Conservation (phyloP, 768 basidiomycete genomes). For the Lenzites betulinus region DNA sequence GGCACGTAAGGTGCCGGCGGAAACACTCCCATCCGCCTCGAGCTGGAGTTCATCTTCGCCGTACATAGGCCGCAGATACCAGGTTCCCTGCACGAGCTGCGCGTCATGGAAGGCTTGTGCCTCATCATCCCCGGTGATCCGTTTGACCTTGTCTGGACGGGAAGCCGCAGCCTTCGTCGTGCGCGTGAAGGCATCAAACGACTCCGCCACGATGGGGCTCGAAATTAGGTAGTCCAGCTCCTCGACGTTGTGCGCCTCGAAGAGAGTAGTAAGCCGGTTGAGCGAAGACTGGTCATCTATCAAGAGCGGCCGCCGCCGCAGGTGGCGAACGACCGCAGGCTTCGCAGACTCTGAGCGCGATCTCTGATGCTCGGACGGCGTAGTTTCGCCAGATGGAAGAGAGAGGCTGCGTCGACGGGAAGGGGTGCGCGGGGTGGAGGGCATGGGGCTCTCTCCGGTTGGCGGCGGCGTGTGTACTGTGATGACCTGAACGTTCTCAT, state of each 20-base stretch:
- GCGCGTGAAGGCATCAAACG: slow-evolving; percentile 21
- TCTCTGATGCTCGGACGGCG: slow-evolving; percentile 16
- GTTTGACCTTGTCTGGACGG: slow-evolving; percentile 39
- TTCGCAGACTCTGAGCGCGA: slow-evolving; percentile 21
- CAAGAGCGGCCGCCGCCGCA: slow-evolving; percentile 41
- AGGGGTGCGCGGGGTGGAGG: slow-evolving; percentile 15
- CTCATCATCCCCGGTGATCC: slow-evolving; percentile 45
- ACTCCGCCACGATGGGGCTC: slow-evolving; percentile 26
- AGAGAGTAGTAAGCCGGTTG: slow-evolving; percentile 39
- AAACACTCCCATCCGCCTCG: slow-evolving; percentile 65
- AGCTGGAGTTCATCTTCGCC: slow-evolving; percentile 60
- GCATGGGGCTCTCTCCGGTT: slow-evolving; percentile 8
- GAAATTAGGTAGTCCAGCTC: slow-evolving; percentile 37
- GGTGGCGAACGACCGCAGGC: slow-evolving; percentile 26
- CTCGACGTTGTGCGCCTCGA: slow-evolving; percentile 38
- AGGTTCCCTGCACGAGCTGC: slow-evolving; percentile 38
- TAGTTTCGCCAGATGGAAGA: slow-evolving; percentile 3
- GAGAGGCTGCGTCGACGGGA: slow-evolving; percentile 19
- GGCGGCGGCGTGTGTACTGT: slow-evolving; percentile 16
- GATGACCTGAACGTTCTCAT: slow-evolving; percentile 8
- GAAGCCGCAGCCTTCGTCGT: slow-evolving; percentile 1
- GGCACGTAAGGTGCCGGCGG: slow-evolving; percentile 68
- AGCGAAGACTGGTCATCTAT: slow-evolving; percentile 42
- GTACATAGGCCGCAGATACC: slow-evolving; percentile 63
- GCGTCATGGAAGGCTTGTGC: slow-evolving; percentile 45